Evolutionary conservation across 495 filamentous ascomycete genomes (phyloP), one percentile per base, ranked within the genome.

Genomic region (Penicillium taxi): DNA sequence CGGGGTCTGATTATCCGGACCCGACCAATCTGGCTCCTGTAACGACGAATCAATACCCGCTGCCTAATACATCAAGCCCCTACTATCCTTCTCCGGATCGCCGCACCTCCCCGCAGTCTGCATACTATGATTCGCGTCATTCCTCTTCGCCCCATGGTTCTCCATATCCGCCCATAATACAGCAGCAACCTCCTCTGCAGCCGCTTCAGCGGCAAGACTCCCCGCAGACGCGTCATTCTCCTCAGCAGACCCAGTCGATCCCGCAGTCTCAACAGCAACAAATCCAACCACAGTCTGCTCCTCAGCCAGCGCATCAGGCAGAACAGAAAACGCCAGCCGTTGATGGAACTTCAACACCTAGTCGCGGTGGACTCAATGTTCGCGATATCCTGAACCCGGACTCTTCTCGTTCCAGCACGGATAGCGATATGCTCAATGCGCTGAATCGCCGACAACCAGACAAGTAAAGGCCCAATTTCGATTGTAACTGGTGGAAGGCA

Each of bases 371-470:
- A 8, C 59, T 76, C 52, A 72, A 72, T 39, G 70, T 76, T 27
- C 66, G 69, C 25, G 69, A 73, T 38, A 69, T 76, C 56, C 53
- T 76, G 14, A 68, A 70, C 33, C 62, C 61, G 0, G 59, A 63
- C 14, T 67, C 61, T 41, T 55, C 57, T 23, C 64, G 70, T 11
- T 70, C 69, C 25, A 71, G 63, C 39, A 67, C 70, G 11, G 73
- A 77, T 42, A 75, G 64, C 37, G 66, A 71, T 41, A 77, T 77
- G 73, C 58, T 77, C 29, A 71, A 74, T 48, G 66, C 68, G 25
- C 46, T 76, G 39, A 72, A 73, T 42, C 66, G 69, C 21, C 64
- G 63, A 15, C 64, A 60, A 4, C 52, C 56, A 23, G 17, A 39
- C 28, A 25, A 43, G 35, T 39, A 40, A 43, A 16, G 9, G 26